Conservation (phyloP, 2,329 filamentous ascomycete species). For the Sporothrix pseudoabietina region DNA sequence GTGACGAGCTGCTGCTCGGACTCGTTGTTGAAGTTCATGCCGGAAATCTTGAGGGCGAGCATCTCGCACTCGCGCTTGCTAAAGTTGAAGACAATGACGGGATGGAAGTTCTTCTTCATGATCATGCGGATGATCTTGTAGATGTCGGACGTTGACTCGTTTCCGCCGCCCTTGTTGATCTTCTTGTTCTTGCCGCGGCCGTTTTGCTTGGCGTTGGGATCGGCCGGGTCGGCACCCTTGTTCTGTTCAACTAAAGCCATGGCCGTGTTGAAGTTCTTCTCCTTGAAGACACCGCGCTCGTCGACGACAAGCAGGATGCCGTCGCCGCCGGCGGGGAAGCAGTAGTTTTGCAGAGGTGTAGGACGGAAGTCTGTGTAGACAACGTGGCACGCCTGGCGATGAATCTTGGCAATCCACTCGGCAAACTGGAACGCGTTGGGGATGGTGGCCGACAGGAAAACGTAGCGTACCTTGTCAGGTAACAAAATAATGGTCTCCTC, state of each 20-base stretch:
- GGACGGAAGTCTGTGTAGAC: slow-evolving; percentile 98
- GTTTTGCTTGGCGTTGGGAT: slow-evolving; percentile 76
- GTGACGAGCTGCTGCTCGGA: slow-evolving; percentile 92
- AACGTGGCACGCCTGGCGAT: slow-evolving; percentile 96
- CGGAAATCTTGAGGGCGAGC: slow-evolving; percentile 82
- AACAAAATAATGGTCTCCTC: slow-evolving; percentile 98
- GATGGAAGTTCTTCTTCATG: slow-evolving; percentile 95
- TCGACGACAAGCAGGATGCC: slow-evolving; percentile 95
- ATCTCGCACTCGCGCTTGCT: slow-evolving; percentile 96
- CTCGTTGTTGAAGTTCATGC: slow-evolving; percentile 91
- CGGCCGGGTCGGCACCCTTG: slow-evolving; percentile 79
- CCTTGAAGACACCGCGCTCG: slow-evolving; percentile 93
- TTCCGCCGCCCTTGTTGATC: slow-evolving; percentile 77
- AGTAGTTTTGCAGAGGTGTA: slow-evolving; percentile 95
- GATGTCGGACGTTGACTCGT: slow-evolving; percentile 74
- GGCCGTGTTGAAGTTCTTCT: slow-evolving; percentile 95
- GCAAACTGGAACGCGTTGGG: slow-evolving; percentile 99
- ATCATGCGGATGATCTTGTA: slow-evolving; percentile 99
- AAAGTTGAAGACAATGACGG: slow-evolving; percentile 99
- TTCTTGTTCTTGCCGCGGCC: slow-evolving; percentile 92
- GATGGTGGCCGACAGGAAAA: slow-evolving; percentile 96
- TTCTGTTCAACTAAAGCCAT: slow-evolving; percentile 89
- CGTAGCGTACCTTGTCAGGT: slow-evolving; percentile 97
- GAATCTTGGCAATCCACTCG: slow-evolving; percentile 98
- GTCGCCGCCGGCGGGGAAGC: slow-evolving; percentile 89